Evolutionary conservation across 2,329 filamentous ascomycete species (phyloP), one percentile per base, ranked within the genome.

Genomic region (Arachnomyces sp.): DNA sequence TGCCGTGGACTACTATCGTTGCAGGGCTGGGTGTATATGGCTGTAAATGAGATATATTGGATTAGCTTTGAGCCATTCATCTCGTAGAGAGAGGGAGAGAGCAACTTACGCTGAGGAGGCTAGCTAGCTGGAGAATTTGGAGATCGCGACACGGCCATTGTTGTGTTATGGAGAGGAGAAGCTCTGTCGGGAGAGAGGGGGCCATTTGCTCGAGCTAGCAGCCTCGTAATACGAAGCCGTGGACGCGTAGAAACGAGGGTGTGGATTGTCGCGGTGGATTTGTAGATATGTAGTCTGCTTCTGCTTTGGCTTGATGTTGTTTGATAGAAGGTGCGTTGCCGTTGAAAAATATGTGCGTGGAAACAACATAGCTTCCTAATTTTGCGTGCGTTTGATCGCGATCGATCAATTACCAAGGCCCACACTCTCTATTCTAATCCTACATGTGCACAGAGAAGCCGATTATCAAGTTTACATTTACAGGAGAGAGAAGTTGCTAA

Each of bases 1-100:
- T 34, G n/a, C 92, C 92, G 60, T 96, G 81, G 36, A 93, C 63
- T 15, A 95, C 79, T 8, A 95, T 61, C 44, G 84, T 84, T 8
- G 78, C 70, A 42, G 83, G 84, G 42, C 77, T 81, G 20, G 84
- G 81, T n/a, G 81, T 47, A 31, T 40, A 31, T 28, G 42, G 28
- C n/a, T 36, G 16, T 7, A 18, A 7, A 3, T 2, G 30, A 44
- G 15, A 41, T 13, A 32, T 8, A 16, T 13, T 12, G 13, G 4
- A 8, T 13, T n/a, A 36, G 11, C 12, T 12, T 16, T 35, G n/a
- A 13, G 7, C 7, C 14, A 17, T n/a, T 35, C 4, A 17, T 17
- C 12, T 31, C 31, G 25, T 15, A 14, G 28, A 17, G 30, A 17
- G 31, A 4, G 14, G 6, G 41, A n/a, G 28, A 3, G 15, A 17